Base-by-base conservation (phyloP, 2,329 filamentous ascomycete genomes). In the Aplosporella prunicola region DNA sequence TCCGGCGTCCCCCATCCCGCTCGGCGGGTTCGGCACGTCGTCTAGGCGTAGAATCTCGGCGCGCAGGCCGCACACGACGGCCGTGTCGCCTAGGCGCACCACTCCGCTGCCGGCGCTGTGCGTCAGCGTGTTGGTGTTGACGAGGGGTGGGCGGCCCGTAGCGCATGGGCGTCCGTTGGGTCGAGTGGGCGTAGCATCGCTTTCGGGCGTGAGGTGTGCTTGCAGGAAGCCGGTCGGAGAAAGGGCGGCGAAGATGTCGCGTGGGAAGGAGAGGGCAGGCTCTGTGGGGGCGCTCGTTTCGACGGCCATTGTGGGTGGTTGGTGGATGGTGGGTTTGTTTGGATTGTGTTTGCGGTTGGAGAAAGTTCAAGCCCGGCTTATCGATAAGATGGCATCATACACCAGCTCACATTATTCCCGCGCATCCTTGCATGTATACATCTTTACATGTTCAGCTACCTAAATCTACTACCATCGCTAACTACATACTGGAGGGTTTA, bases 101-200 rank as follows among this genome's bases (percentile, higher is more conserved):
- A 96, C 80, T 1, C 89, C 82, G 51, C 85, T 93, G 35, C 91
- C 91, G 55, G 93, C 80, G 39, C 86, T 82, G 58, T 98, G 87
- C 1, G 86, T 84, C 33, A 98, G 68, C 15, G 85, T 91, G 17
- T 83, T 82, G 0, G 78, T 77, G 60, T 95, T 91, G 49, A 91
- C 70, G 22, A 78, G 77, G n/a, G 82, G 78, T 15, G 69, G 59
- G 29, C 91, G 80, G 41, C 79, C 76, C 51, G 88, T 73, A 20
- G 72, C 66, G 5, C 83, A 75, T 2, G 69, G 61, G 47, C 91
- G 84, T 45, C 84, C 84, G 59, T 93, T 95, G 54, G 87, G 84
- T 52, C 91, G 82, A 29, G 75, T 67, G 2, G 82, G 71, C 35
- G 72, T 14, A 18, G 13, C 13, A 10, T 9, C 23, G 31, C 11